Base-by-base conservation (phyloP, 2,329 filamentous ascomycete species). In the Lasiodiplodia hormozganensis region DNA sequence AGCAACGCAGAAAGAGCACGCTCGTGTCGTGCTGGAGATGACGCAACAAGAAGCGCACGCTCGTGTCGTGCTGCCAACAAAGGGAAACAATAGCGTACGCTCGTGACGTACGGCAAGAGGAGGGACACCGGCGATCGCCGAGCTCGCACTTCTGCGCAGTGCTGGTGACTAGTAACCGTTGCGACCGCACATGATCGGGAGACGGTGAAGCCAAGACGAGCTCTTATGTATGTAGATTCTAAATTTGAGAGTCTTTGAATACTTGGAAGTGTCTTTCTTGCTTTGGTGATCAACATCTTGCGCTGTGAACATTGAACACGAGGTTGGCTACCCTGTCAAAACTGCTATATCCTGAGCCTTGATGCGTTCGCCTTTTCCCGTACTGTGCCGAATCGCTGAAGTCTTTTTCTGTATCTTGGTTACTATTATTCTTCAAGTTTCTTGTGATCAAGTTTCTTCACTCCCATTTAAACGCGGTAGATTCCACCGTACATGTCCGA, bases 101-200 rank as follows among this genome's bases (percentile, higher is more conserved):
- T 31, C n/a, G 18, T 12, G 25, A 21, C 47, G 60, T 47, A 64
- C 31, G 60, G 60, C 60, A 64, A 64, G 60, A 64, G 60, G 60
- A 52, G 60, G 60, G 31, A 64, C 60, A 40, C 60, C 60, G 53
- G 60, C 60, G 60, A 52, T 21, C 34, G 11, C 31, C 8, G 25
- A 28, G 60, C 60, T 64, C 47, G 47, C 60, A 64, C 60, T 64
- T 64, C 47, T 64, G 31, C 43, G 60, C 18, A 64, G 60, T 64
- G 60, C 60, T 64, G 60, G 60, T 64, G 60, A 64, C 31, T 14
- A 64, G 60, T 64, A 64, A 47, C 47, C 47, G 31, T 64, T 64
- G 60, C 47, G 47, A 52, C 38, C n/a, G 4, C 4, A 36, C 18
- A 18, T 23, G 60, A 64, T 52, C 21, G 43, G 58, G 60, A 64